Evolutionary conservation across 805 yeast genomes (phyloP).

Genomic region (Sugiyamaella qingdaonensis): DNA sequence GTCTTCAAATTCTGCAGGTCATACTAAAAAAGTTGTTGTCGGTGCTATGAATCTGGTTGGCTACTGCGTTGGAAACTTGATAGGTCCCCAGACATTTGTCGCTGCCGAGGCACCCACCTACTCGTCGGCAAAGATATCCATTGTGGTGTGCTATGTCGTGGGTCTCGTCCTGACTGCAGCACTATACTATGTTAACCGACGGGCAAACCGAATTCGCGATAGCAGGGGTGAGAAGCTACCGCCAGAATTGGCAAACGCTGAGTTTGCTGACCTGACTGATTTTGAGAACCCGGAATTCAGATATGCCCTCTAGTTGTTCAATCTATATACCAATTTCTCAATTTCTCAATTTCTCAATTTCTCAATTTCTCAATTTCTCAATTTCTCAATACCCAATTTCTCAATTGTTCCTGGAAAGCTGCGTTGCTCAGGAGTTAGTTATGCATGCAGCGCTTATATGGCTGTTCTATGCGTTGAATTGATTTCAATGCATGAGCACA

Average conservation of each 20-base stretch:
- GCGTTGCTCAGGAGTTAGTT: too few species aligned
- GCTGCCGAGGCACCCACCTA: conserved; percentile 57
- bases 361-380: too few species aligned
- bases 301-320: conserved; percentile 5
- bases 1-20: conserved; percentile 57
- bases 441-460: too few species aligned
- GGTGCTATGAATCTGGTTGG: conserved; percentile 58
- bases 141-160: conserved; percentile 40
- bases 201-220: conserved; percentile 52
- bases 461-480: too few species aligned
- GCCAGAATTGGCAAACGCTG: conserved; percentile 11
- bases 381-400: too few species aligned
- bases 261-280: conserved; percentile 45
- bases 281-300: conserved; percentile 45
- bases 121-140: conserved; percentile 50
- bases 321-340: neutral
- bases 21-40: conserved; percentile 63
- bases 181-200: conserved; percentile 16
- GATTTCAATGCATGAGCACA: too few species aligned
- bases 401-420: too few species aligned
- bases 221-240: conserved; percentile 30
- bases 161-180: conserved; percentile 38
- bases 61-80: conserved; percentile 63
- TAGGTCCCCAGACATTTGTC: conserved; percentile 71
- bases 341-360: too few species aligned